Evolutionary conservation across 225 moss, liverwort and hornwort species (phyloP), one percentile per base, ranked within the genome.

Genomic region (Sphagnum tenellum): DNA sequence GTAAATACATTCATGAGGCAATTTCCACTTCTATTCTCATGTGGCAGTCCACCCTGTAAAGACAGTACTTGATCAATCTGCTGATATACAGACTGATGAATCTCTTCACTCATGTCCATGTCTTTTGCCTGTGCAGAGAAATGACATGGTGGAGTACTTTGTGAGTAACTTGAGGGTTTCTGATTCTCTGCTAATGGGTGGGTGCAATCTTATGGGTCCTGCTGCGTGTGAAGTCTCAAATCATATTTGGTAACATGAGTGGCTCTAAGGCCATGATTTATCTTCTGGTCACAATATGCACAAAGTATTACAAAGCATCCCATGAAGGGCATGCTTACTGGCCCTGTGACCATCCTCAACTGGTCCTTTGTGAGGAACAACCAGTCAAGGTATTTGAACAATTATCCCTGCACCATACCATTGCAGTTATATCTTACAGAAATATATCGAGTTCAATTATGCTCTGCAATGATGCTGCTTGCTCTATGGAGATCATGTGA

Each of bases 271-370:
- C 89, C 57, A 93, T 93, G 93, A 93, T 89, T 29, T 4, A 88
- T 93, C 61, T 88, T 81, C 72, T 93, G 93, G 93, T 93, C 93
- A 7, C 86, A 77, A 45, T 93, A 89, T 67, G 87, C 87, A 2
- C 87, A 87, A 69, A 87, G 86, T 60, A 60, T 72, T 8, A 87
- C 86, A 6, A 73, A 88, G 47, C 67, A 89, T 66, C 93, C 93
- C 48, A 93, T 93, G 93, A 93, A 93, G 80, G 89, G 93, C 0
- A 93, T 93, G 93, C 73, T 93, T 55, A 93, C 93, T 3, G 93
- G 93, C 12, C 93, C 93, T 13, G 93, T 93, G 45, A 93, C 93
- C 3, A 82, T 82, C 13, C 55, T 93, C 72, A 93, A 93, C 84
- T 93, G 93, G 93, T 93, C 93, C 52, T 93, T 93, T 11, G 93